These are phyloP conservation scores for Cymbopogon citratus DNA, from an alignment of 176 grass and related monocot genomes.

Conservation along the genomic window DNA sequence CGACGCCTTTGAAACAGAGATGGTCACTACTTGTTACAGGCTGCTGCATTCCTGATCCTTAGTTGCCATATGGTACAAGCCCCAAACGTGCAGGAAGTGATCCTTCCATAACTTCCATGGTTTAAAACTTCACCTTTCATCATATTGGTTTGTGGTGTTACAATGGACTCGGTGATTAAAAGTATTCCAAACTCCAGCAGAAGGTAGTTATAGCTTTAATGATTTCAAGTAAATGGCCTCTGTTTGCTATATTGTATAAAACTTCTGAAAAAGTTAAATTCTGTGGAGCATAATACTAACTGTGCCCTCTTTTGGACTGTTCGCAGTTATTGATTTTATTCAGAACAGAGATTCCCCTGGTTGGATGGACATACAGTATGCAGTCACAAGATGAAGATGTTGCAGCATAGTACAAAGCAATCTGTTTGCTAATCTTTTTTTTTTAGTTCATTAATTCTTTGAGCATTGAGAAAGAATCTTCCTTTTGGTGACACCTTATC, in stretches of 20 bases:
- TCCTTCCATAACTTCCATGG: not conserved
- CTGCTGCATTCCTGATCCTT: not conserved
- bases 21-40: not conserved
- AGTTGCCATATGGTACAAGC: conserved; percentile 2
- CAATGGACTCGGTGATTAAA: not conserved
- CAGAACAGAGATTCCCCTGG: not conserved
- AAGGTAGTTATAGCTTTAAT: not conserved
- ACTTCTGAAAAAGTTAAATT: not conserved
- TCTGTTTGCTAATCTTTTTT: not conserved
- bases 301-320: not conserved
- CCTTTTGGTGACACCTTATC: not conserved
- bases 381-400: not conserved
- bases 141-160: not conserved
- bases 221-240: not conserved
- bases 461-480: not conserved
- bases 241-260: not conserved
- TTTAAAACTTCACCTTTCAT: not conserved
- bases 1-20: no score
- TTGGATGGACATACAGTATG: conserved; percentile 1
- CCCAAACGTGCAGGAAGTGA: not conserved
- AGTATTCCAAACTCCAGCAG: not conserved
- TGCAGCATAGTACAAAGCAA: not conserved
- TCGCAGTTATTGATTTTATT: not conserved
- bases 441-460: conserved; percentile 10
- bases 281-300: no score